Conservation (phyloP, 139 green algal species). For the Coelastrella sp. region DNA sequence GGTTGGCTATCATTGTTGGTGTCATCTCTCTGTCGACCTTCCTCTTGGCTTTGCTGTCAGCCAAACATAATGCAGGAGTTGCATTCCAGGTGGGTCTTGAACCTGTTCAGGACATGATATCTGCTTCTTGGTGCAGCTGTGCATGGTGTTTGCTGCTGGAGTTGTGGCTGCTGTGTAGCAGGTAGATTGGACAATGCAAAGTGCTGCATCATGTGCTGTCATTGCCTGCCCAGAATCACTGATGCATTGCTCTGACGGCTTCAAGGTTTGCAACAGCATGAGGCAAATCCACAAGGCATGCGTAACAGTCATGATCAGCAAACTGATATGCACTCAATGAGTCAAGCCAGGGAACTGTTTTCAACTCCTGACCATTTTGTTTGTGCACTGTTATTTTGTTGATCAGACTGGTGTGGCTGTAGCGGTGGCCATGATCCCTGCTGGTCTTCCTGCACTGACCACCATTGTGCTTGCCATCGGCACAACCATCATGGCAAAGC, state of each 20-base stretch:
- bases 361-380: neutral
- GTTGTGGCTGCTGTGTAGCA: neutral
- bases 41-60: conserved; percentile 53
- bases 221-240: too few relatives aligned
- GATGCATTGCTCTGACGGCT: too few relatives aligned
- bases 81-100: neutral
- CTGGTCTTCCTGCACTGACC: conserved; percentile 60
- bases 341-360: too few relatives aligned
- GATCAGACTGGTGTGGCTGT: conserved; percentile 56
- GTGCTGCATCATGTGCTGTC: too few relatives aligned
- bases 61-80: neutral
- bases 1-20: conserved; percentile 52
- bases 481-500: conserved; percentile 50
- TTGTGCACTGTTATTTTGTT: conserved; percentile 17
- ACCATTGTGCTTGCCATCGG: conserved; percentile 63
- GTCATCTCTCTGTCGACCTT: conserved; percentile 54
- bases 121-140: too few relatives aligned
- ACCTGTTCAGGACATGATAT: too few relatives aligned
- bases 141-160: neutral
- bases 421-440: conserved; percentile 62
- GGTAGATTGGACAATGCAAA: too few relatives aligned
- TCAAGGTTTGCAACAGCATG: too few relatives aligned
- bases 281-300: too few relatives aligned
- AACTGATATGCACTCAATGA: neutral
- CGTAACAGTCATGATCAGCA: too few relatives aligned